A percentile compares a stretch with the other conserved stretches of the same genome.
phyloP scores from a whole-genome alignment of 2,329 filamentous ascomycete species.

The Trichoderma pleuroti region DNA sequence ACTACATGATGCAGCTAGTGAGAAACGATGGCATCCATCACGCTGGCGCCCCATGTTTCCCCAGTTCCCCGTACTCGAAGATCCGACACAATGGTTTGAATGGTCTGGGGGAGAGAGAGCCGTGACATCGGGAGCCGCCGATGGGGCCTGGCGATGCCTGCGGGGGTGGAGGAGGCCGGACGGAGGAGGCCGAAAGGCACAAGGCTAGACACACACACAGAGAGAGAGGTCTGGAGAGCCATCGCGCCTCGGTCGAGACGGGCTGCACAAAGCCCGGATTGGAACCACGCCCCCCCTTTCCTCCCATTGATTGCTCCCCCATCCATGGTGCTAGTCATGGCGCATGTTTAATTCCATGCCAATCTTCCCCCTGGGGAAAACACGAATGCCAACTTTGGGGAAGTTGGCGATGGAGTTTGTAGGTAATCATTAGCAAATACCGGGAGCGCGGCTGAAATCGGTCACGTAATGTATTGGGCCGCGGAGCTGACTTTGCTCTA shows the following conservation, averaged over 20 bases:
- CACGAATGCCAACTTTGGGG: background rate
- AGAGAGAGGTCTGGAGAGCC: background rate
- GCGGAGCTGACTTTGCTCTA: conserved; percentile 13
- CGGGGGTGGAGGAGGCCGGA: conserved; percentile 15
- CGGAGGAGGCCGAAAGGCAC: conserved; percentile 14
- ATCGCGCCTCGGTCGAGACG: background rate
- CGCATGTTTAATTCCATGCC: background rate
- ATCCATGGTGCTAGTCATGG: background rate
- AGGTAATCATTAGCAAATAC: conserved; percentile 18
- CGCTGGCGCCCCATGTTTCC: conserved; percentile 10
- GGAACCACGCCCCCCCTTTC: background rate
- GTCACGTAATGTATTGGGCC: conserved; percentile 12
- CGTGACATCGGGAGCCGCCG: conserved; percentile 13
- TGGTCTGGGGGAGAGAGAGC: background rate
- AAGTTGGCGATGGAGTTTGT: background rate
- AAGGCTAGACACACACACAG: background rate
- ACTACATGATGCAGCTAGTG: background rate
- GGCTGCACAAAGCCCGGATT: background rate
- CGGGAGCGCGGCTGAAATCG: background rate
- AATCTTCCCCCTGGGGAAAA: background rate
- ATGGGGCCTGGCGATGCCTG: conserved; percentile 14
- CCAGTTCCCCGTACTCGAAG: background rate
- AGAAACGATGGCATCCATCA: background rate
- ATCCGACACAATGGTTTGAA: conserved; percentile 11
- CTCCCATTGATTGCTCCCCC: background rate